Evolutionary conservation across 2,329 filamentous ascomycete species (phyloP), one percentile per base, ranked within the genome.

Genomic region (Apiospora kogelbergensis): DNA sequence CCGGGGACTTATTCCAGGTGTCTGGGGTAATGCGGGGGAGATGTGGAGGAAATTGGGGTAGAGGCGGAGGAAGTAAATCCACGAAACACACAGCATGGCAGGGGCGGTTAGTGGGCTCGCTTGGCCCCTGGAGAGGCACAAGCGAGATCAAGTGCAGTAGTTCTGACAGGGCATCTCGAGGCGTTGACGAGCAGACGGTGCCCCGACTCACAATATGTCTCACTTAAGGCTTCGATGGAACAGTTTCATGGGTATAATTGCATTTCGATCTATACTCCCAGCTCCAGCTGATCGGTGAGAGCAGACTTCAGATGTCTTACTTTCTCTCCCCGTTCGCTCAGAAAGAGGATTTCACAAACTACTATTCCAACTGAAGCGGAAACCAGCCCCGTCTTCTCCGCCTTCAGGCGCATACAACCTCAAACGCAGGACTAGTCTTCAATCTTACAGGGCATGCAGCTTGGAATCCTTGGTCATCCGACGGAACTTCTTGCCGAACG

Each of bases 401-500:
- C n/a, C n/a, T n/a, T n/a, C n/a, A n/a, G n/a, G n/a, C n/a, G n/a
- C n/a, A n/a, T n/a, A n/a, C n/a, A n/a, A n/a, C n/a, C n/a, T n/a
- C n/a, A n/a, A n/a, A n/a, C n/a, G n/a, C n/a, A n/a, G n/a, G n/a
- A n/a, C n/a, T n/a, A n/a, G 3, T 7, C 26, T 33, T 33, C 26
- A 6, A n/a, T 17, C 48, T 70, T 53, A 78, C 44, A 78, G 30
- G 9, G 65, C 63, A 66, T 79, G 77, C 22, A 78, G 57, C 41
- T 72, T 74, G 1, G 75, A 77, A 44, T 78, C 72, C 70, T 75
- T 78, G 3, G 76, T 78, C 73, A 71, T 73, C 6, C 74, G 70
- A 11, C 78, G 73, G 72, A 78, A 77, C 6, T 68, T 71, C 72
- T 79, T 79, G 10, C 77, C 77, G 40, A 60, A 76, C 10, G 72